Evolutionary conservation across 352 stramenopile species (phyloP), one percentile per base, ranked within the genome.

Genomic region (Phytophthora hibernalis): DNA sequence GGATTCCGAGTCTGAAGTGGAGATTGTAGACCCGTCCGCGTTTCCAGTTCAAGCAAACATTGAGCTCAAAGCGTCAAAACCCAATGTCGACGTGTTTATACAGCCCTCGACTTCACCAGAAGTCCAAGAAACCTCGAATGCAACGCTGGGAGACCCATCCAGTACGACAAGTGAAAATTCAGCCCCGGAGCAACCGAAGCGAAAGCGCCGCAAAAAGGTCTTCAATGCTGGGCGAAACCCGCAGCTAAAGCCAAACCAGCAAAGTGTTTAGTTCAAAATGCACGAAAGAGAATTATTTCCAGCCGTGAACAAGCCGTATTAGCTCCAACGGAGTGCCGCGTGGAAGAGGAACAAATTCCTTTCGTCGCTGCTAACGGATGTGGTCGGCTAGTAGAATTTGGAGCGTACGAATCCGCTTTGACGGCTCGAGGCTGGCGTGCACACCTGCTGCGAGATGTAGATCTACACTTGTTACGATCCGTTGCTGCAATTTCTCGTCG

Each of bases 371-470:
- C 44, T 42, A 40, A 69, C 24, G 61, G 61, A 21, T 64, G 61
- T 12, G 35, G 61, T 0, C 53, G 48, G 26, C 31, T 69, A 2
- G 61, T 53, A 18, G 44, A 58, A 40, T 64, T 69, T 40, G 44
- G 61, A 21, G 64, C 52, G 37, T 72, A 72, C 13, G 56, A 72
- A 44, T 56, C 64, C 15, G 59, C 64, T 38, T 31, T 72, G 28
- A 72, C 44, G 7, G 56, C 64, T 20, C 48, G 24, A 45, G 64
- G 64, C 18, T 72, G 64, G 64, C 64, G 44, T 10, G 57, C 64
- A 0, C 64, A 72, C 21, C 35, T 72, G 16, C 57, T 72, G n/a
- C 64, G 55, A 67, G 56, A 68, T 31, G 53, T 68, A 31, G 64
- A 72, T n/a, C 16, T 72, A 13, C 51, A 72, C n/a, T 38, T 72